phyloP scores from a whole-genome alignment of 2,329 filamentous ascomycete species.

The Fusarium protoensiforme region DNA sequence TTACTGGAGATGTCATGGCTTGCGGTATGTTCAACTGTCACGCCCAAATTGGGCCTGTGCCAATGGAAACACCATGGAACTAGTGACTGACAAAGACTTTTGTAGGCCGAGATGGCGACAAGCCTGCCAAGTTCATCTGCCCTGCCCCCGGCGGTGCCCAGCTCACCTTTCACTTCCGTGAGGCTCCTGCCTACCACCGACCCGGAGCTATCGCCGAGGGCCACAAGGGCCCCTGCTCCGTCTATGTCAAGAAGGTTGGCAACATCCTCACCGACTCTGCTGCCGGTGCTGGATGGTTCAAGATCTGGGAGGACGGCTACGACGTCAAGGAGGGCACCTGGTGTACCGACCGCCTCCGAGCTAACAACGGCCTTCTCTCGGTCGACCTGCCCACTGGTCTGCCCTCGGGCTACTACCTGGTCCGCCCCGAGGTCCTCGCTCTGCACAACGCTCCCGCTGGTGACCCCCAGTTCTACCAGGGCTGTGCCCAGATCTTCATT shows the following conservation, averaged over 20 bases:
- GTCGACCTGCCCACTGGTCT: constrained; percentile 71
- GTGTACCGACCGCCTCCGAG: constrained; percentile 77
- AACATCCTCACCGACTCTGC: constrained; percentile 64
- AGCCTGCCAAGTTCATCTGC: constrained; percentile 60
- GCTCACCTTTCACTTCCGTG: constrained; percentile 75
- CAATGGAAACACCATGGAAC: neutral
- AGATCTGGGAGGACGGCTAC: constrained; percentile 78
- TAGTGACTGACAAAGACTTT: neutral
- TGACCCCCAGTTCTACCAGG: constrained; percentile 78
- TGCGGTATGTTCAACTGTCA: constrained; percentile 65
- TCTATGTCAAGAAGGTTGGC: constrained; percentile 78
- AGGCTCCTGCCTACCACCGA: constrained; percentile 65
- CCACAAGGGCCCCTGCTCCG: constrained; percentile 76
- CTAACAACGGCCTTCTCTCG: constrained; percentile 71
- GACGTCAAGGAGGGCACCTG: constrained; percentile 65
- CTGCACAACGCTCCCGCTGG: constrained; percentile 70
- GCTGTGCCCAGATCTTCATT: constrained; percentile 78
- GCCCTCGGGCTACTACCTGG: constrained; percentile 75
- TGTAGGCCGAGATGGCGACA: constrained; percentile 56
- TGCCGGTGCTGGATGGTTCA: constrained; percentile 79
- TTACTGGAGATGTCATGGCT: constrained; percentile 73
- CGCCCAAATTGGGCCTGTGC: neutral
- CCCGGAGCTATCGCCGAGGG: constrained; percentile 68
- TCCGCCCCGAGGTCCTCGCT: constrained; percentile 75
- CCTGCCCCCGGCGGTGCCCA: constrained; percentile 62